A percentile compares a stretch with the other conserved stretches of the same genome.
Conservation (phyloP, 768 basidiomycete genomes). For the Tephrocybe sp. region DNA sequence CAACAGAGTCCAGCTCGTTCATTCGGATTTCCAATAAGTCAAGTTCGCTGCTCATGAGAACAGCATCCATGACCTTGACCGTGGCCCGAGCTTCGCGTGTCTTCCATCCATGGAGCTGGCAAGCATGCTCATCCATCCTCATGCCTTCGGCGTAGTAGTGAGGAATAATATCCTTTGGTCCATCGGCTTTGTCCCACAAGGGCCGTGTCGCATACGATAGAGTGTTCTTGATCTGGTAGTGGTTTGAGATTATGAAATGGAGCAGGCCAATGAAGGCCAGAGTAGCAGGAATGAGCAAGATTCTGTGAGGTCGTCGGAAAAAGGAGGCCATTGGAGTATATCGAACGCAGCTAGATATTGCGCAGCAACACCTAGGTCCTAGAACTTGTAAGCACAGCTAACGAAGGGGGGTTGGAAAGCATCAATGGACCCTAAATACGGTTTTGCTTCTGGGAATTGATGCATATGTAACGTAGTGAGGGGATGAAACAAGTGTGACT, state of each 20-base stretch:
- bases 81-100: conserved; percentile 28
- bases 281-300: conserved; percentile 31
- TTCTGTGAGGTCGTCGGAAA: conserved; percentile 27
- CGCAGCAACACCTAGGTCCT: conserved; percentile 18
- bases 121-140: conserved; percentile 39
- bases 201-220: conserved; percentile 57
- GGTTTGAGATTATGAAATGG: conserved; percentile 37
- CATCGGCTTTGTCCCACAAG: conserved; percentile 55
- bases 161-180: conserved; percentile 43
- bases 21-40: conserved; percentile 63
- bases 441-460: not conserved
- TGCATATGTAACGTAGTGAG: not conserved
- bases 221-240: conserved; percentile 49
- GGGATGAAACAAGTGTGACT: conserved; percentile 8
- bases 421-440: conserved; percentile 5
- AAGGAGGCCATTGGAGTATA: conserved; percentile 19
- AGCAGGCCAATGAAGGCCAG: conserved; percentile 29
- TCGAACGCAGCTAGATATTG: conserved; percentile 12
- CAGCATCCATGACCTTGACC: conserved; percentile 52
- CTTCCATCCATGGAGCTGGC: conserved; percentile 56
- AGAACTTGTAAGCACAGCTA: conserved; percentile 18
- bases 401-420: not conserved
- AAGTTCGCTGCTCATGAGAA: conserved; percentile 61
- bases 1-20: conserved; percentile 55
- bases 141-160: conserved; percentile 59